Evolutionary conservation across 805 yeast species (phyloP).

Genomic region (Barnettozyma botsteinii): DNA sequence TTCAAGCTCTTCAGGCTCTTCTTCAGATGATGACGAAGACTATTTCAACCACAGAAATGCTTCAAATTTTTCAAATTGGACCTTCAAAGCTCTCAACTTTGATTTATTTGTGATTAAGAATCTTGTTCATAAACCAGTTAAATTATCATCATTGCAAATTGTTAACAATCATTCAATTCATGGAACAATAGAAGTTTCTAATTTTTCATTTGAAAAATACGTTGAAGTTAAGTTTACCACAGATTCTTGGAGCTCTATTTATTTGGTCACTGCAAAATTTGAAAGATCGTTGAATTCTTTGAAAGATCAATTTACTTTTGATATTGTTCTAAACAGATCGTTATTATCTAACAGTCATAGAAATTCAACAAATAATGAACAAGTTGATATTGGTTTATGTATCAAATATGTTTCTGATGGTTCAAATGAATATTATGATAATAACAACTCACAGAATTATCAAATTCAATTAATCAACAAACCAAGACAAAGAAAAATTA

Average conservation of each 20-base stretch:
- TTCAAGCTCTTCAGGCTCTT: conserved; percentile 13
- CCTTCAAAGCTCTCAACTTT: conserved; percentile 15
- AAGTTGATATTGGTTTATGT: conserved; percentile 31
- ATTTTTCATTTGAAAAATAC: conserved; percentile 34
- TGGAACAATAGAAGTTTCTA: conserved; percentile 36
- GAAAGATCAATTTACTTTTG: conserved; percentile 45
- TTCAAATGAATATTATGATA: conserved; percentile 33
- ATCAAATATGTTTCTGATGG: conserved; percentile 32
- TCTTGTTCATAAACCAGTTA: conserved; percentile 27
- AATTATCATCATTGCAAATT: conserved; percentile 33
- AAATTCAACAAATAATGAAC: conserved; percentile 10
- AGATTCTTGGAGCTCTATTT: conserved; percentile 45
- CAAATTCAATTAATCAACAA: conserved; percentile 27
- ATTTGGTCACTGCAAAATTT: conserved; percentile 31
- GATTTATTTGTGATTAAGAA: conserved; percentile 13
- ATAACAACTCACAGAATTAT: conserved; percentile 33
- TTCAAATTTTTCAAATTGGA: conserved; percentile 17
- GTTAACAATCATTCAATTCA: conserved; percentile 36
- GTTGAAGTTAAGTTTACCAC: conserved; percentile 42
- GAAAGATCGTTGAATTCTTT: conserved; percentile 18
- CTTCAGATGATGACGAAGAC: conserved; percentile 20
- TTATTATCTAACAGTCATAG: conserved; percentile 14
- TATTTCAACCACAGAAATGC: conserved; percentile 15
- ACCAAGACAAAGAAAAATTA: conserved; percentile 10
- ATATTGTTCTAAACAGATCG: conserved; percentile 35